These are phyloP conservation scores for Arthrobotrys pseudoclavata DNA, from an alignment of 2,329 filamentous ascomycete species.

Conservation along the genomic window DNA sequence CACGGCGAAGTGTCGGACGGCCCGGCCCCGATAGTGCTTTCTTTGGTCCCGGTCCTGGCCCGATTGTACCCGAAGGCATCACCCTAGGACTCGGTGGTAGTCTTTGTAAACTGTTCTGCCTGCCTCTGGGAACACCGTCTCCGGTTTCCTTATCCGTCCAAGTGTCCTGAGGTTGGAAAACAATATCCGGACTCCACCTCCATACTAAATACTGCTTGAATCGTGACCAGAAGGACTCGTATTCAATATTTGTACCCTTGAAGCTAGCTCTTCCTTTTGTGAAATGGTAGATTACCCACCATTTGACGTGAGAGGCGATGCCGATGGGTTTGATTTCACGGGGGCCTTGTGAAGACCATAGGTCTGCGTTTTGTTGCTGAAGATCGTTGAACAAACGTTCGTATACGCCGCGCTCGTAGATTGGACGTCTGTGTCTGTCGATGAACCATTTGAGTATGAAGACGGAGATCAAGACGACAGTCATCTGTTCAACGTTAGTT, in stretches of 20 bases:
- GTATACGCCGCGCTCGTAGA: slow-evolving; percentile 68
- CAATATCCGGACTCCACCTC: slow-evolving; percentile 60
- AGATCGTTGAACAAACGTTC: slow-evolving; percentile 70
- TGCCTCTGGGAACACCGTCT: slow-evolving; percentile 29
- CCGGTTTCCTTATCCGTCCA: slow-evolving; percentile 55
- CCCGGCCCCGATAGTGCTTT: not conserved
- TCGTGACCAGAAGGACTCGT: slow-evolving; percentile 65
- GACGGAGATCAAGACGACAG: slow-evolving; percentile 68
- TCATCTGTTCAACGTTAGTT: slow-evolving; percentile 63
- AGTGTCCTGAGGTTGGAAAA: slow-evolving; percentile 35
- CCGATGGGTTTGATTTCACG: slow-evolving; percentile 67
- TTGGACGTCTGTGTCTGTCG: slow-evolving; percentile 61
- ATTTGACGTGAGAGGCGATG: slow-evolving; percentile 67
- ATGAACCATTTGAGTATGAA: slow-evolving; percentile 64
- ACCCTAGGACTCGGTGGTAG: slow-evolving; percentile 3
- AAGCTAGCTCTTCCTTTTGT: slow-evolving; percentile 64
- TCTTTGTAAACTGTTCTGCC: slow-evolving; percentile 40
- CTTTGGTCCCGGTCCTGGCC: slow-evolving; percentile 3
- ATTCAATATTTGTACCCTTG: slow-evolving; percentile 64
- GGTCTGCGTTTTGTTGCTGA: slow-evolving; percentile 67
- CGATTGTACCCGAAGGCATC: not conserved
- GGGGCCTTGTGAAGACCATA: slow-evolving; percentile 70
- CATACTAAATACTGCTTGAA: slow-evolving; percentile 61
- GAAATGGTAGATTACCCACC: slow-evolving; percentile 69
- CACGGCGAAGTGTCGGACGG: slow-evolving; percentile 4